Percentiles rank a stretch among this genome's conserved stretches.
Evolutionary conservation across 345 rosid species (phyloP).

Genomic region (Hirschfeldia incana): DNA sequence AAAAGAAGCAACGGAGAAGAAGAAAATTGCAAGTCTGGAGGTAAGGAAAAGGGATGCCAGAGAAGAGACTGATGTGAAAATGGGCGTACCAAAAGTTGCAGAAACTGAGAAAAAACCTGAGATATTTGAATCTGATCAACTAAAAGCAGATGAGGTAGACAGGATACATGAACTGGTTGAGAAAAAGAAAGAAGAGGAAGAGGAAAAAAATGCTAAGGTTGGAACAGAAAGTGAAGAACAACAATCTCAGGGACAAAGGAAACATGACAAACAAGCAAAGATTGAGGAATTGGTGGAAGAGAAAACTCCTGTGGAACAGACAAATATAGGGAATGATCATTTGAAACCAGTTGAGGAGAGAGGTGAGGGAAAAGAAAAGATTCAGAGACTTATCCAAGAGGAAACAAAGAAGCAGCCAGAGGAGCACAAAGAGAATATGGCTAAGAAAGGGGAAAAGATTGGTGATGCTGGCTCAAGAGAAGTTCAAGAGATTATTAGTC

Average conservation of each 20-base stretch:
- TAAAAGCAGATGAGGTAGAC: not conserved
- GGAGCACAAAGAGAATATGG: not conserved
- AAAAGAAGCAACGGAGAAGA: not conserved
- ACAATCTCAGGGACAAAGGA: not conserved
- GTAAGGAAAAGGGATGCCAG: not conserved
- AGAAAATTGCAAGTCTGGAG: not conserved
- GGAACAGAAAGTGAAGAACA: slow-evolving; percentile 15
- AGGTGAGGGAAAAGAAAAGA: slow-evolving; percentile 2
- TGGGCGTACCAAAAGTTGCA: not conserved
- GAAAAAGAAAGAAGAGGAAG: not conserved
- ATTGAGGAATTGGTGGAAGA: slow-evolving; percentile 1
- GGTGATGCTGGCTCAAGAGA: not conserved
- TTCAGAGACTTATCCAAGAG: not conserved
- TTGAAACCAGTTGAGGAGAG: not conserved
- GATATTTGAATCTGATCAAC: not conserved
- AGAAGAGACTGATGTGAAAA: not conserved
- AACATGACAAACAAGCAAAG: not conserved
- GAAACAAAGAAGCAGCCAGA: slow-evolving; percentile 8
- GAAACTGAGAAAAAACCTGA: slow-evolving; percentile 20
- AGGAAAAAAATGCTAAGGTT: not conserved
- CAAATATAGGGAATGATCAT: not conserved
- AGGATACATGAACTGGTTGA: slow-evolving; percentile 7
- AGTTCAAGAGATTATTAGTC: slow-evolving; percentile 2
- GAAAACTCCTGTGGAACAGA: slow-evolving; percentile 3
- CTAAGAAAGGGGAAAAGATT: not conserved